Conservation (phyloP, 106 monocot genomes). For the Phalaenopsis equestris region DNA sequence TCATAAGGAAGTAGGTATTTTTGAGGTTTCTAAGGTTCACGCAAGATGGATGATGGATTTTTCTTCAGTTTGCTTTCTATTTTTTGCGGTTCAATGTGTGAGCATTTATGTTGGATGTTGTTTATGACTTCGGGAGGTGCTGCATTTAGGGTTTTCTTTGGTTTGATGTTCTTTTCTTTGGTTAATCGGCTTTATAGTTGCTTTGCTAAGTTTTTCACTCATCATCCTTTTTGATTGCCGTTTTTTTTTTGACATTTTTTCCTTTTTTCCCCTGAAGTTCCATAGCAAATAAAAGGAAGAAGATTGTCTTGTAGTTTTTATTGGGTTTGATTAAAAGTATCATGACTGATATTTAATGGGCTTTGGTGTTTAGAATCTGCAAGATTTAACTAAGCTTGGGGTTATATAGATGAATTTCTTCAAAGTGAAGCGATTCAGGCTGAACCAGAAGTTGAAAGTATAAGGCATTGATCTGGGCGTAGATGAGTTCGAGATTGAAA, state of each 20-base stretch:
- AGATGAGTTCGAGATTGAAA: constrained; percentile 13
- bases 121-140: background rate
- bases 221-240: too few relatives aligned
- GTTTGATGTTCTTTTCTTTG: background rate
- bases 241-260: too few relatives aligned
- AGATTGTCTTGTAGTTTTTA: too few relatives aligned
- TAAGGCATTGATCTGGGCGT: constrained; percentile 10
- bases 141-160: background rate
- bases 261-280: too few relatives aligned
- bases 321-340: background rate
- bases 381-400: background rate
- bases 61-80: constrained; percentile 1
- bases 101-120: background rate
- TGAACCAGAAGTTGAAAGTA: constrained; percentile 16
- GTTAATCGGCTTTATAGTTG: background rate
- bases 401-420: constrained; percentile 59
- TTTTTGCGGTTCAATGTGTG: background rate
- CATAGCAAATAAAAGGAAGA: too few relatives aligned
- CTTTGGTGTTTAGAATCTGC: background rate
- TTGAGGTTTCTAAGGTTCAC: background rate
- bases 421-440: constrained; percentile 36
- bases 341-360: too few relatives aligned
- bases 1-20: background rate
- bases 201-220: too few relatives aligned
- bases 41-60: background rate